Evolutionary conservation across 2,329 filamentous ascomycete genomes (phyloP).

Genomic region (Didymella lethalis): DNA sequence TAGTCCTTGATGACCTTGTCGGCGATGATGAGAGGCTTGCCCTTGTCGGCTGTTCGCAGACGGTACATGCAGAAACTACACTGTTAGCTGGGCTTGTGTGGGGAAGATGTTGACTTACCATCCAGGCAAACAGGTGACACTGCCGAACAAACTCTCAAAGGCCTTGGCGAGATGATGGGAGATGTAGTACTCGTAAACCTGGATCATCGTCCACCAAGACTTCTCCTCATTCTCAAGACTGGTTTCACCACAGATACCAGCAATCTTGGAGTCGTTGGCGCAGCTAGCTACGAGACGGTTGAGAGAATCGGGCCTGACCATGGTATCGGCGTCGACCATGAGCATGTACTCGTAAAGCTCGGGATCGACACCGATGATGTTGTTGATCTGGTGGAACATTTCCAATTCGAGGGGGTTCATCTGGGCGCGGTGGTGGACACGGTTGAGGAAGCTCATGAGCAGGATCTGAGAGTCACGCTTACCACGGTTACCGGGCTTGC

Average conservation of each 20-base stretch:
- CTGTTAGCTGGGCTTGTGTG: slow-evolving; percentile 24
- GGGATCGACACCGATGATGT: slow-evolving; percentile 96
- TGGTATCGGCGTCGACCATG: slow-evolving; percentile 98
- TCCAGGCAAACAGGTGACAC: slow-evolving; percentile 97
- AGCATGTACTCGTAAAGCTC: slow-evolving; percentile 96
- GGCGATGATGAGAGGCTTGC: slow-evolving; percentile 91
- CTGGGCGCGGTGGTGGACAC: slow-evolving; percentile 89
- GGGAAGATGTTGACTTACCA: slow-evolving; percentile 71
- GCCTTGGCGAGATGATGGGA: slow-evolving; percentile 96
- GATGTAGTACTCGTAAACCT: slow-evolving; percentile 99
- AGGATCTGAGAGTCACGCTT: slow-evolving; percentile 98
- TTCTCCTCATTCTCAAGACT: slow-evolving; percentile 93
- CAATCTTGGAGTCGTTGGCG: slow-evolving; percentile 93
- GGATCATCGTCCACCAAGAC: slow-evolving; percentile 99
- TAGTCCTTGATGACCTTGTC: slow-evolving; percentile 90
- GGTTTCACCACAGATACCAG: slow-evolving; percentile 96
- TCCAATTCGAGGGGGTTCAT: slow-evolving; percentile 98
- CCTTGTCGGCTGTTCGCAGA: slow-evolving; percentile 89
- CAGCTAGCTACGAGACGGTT: slow-evolving; percentile 93
- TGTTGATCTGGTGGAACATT: slow-evolving; percentile 99
- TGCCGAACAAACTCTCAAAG: slow-evolving; percentile 96
- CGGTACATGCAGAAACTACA: slow-evolving; percentile 98
- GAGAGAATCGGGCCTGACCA: slow-evolving; percentile 87
- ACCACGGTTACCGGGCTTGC: slow-evolving; percentile 96
- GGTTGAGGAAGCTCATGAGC: slow-evolving; percentile 96